A percentile compares a stretch with the other conserved stretches of the same genome.
Conservation (phyloP, 495 filamentous ascomycete species). For the Penicillium bialowiezense region DNA sequence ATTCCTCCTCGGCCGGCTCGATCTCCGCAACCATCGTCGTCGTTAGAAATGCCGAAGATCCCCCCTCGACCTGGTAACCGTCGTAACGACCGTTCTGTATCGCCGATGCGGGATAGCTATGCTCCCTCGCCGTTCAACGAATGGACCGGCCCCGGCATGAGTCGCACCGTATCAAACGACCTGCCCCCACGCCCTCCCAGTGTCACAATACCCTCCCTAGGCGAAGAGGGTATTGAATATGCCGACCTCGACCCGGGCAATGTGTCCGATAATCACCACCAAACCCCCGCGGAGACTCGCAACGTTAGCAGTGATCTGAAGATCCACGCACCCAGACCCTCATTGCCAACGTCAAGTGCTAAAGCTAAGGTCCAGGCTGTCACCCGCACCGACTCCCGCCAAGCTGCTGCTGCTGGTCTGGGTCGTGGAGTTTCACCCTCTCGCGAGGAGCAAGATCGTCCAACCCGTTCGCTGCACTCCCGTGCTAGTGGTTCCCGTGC, state of each 20-base stretch:
- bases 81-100: constrained; percentile 70
- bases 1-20: constrained; percentile 52
- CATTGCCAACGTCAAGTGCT: constrained; percentile 70
- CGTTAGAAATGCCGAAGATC: constrained; percentile 43
- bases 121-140: constrained; percentile 86
- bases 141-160: constrained; percentile 42
- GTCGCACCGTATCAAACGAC: constrained; percentile 47
- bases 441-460: constrained; percentile 60
- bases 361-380: constrained; percentile 77
- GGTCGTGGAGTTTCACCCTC: constrained; percentile 58
- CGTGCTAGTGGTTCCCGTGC: constrained; percentile 48
- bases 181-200: constrained; percentile 65
- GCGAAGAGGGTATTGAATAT: constrained; percentile 89
- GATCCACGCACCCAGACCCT: constrained; percentile 88
- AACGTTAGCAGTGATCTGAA: constrained; percentile 78
- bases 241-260: constrained; percentile 54
- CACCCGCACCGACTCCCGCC: constrained; percentile 82
- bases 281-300: constrained; percentile 61
- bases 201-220: constrained; percentile 77
- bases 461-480: constrained; percentile 45
- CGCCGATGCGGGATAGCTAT: constrained; percentile 73
- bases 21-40: constrained; percentile 40
- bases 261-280: constrained; percentile 36
- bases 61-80: constrained; percentile 70
- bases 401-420: constrained; percentile 78